phyloP scores from a whole-genome alignment of 805 yeast species.

The Myxozyma vanderwaltii region DNA sequence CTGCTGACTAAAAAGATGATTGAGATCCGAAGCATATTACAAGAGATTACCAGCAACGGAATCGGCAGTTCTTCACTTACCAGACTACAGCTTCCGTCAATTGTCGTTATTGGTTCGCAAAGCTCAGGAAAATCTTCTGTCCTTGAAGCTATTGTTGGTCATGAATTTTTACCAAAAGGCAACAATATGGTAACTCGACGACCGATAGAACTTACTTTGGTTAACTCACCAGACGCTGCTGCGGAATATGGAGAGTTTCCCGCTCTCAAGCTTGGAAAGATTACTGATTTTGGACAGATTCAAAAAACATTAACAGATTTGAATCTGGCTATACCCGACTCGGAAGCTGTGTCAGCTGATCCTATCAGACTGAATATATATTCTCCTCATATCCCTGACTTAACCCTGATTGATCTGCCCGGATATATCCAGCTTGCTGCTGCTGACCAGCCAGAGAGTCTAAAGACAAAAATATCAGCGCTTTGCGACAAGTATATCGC shows the following conservation, averaged over 20 bases:
- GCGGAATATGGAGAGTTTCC: conserved; percentile 94
- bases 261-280: conserved; percentile 73
- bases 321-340: conserved; percentile 86
- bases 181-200: conserved; percentile 97
- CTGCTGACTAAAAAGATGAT: conserved; percentile 94
- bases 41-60: conserved; percentile 73
- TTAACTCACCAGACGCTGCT: conserved; percentile 79
- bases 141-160: conserved; percentile 95
- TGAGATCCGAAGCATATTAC: conserved; percentile 80
- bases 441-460: conserved; percentile 87
- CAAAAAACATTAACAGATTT: conserved; percentile 84
- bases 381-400: conserved; percentile 89
- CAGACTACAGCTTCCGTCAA: conserved; percentile 77
- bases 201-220: conserved; percentile 91
- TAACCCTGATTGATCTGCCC: conserved; percentile 92
- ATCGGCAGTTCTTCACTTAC: conserved; percentile 42
- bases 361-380: conserved; percentile 90
- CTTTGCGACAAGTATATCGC: conserved; percentile 84
- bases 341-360: conserved; percentile 86
- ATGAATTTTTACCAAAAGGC: conserved; percentile 95
- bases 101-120: conserved; percentile 96
- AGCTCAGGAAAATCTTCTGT: conserved; percentile 97
- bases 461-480: conserved; percentile 74
- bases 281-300: conserved; percentile 86
- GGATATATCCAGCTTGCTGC: conserved; percentile 98